phyloP scores from a whole-genome alignment of 768 basidiomycete species.

The Lactifluus volemus region DNA sequence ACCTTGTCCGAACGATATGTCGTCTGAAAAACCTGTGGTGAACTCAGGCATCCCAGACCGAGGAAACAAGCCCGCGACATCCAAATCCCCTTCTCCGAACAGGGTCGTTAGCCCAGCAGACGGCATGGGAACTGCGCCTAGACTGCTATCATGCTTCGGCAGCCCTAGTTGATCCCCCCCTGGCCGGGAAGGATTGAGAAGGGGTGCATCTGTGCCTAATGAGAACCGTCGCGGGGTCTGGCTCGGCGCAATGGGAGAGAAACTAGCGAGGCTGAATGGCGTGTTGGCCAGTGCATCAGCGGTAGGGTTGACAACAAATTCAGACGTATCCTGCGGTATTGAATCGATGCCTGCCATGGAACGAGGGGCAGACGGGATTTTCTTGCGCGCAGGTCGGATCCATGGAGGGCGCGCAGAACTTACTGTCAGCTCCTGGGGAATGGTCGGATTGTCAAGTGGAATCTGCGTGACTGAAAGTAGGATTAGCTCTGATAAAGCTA shows the following conservation, averaged over 20 bases:
- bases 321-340: conserved; percentile 12
- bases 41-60: neutral
- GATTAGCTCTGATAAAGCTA: neutral
- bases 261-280: neutral
- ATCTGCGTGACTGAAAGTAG: conserved; percentile 62
- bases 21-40: neutral
- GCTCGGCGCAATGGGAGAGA: neutral
- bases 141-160: neutral
- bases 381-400: conserved; percentile 83
- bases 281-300: neutral
- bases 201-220: neutral
- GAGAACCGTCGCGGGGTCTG: neutral
- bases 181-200: neutral
- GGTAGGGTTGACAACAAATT: neutral
- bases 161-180: neutral
- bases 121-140: neutral
- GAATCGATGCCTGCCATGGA: conserved; percentile 24
- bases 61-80: conserved; percentile 1
- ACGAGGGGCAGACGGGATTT: conserved; percentile 42
- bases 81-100: conserved; percentile 6
- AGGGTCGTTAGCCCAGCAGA: conserved; percentile 14
- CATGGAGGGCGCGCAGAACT: conserved; percentile 62
- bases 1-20: neutral
- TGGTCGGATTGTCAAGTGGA: conserved; percentile 61
- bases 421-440: conserved; percentile 41